These are phyloP conservation scores for Trichoderma gracile DNA, from an alignment of 2,329 filamentous ascomycete genomes.

Conservation along the genomic window DNA sequence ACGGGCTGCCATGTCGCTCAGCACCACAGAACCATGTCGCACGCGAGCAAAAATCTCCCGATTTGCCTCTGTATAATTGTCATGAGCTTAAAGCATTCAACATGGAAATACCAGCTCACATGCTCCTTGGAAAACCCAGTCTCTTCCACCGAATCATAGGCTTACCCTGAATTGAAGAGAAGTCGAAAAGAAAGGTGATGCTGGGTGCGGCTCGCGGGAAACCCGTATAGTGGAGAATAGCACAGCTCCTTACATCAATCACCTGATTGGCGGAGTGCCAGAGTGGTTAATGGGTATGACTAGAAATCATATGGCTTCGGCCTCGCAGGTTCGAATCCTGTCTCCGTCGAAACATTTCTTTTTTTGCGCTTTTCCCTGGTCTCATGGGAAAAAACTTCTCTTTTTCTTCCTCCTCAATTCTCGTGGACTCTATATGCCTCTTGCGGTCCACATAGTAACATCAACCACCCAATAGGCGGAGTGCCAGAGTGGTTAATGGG, in stretches of 20 bases:
- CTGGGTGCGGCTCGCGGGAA: too few species aligned
- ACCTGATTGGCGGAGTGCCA: conserved; percentile 21
- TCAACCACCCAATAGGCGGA: conserved; percentile 10
- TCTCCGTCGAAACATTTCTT: conserved; percentile 23
- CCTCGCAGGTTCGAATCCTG: conserved; percentile 24
- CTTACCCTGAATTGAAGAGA: not conserved
- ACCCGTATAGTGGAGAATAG: not conserved
- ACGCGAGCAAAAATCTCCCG: too few species aligned
- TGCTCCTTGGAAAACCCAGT: too few species aligned
- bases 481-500: conserved; percentile 25
- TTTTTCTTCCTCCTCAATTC: not conserved
- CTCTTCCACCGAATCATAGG: too few species aligned
- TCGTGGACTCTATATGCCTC: not conserved
- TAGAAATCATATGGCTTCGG: conserved; percentile 25
- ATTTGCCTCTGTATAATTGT: too few species aligned
- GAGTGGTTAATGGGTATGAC: conserved; percentile 25
- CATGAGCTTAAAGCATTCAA: too few species aligned
- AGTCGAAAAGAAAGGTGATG: not conserved
- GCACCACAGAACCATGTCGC: too few species aligned
- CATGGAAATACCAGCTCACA: too few species aligned
- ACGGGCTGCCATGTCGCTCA: too few species aligned
- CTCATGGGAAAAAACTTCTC: too few species aligned
- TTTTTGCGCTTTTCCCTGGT: not conserved
- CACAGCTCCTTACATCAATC: not conserved
- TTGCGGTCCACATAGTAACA: not conserved